Base-by-base conservation (phyloP, 306 rosid species). In the Nissolia schottii region DNA sequence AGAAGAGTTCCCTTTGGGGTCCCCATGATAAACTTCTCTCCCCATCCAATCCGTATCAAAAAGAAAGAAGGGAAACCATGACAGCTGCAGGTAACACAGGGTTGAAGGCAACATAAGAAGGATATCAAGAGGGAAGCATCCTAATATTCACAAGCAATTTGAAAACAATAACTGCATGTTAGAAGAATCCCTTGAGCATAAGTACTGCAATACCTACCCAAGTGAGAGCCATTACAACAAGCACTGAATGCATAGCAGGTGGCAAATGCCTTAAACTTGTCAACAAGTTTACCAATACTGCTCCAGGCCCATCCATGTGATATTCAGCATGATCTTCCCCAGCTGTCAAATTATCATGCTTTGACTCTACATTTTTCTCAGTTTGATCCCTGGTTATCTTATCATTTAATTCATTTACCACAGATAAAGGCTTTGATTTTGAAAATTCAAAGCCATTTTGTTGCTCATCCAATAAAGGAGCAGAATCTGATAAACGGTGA, bases 41-140 rank as follows among this genome's bases (percentile, higher is more conserved):
- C 99, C 99, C 99, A 94, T 95, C 99, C 99, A 92, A 86, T 92
- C 98, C 77, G 98, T 92, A 77, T 92, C 98, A 53, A 92, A 92
- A 64, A 92, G 88, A 86, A 92, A 92, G 89, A 92, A 92, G 34
- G 98, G 98, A 84, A 92, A 94, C 97, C 98, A 94, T 66, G 98
- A 91, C 65, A 89, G 67, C 98, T 94, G 90, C 88, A 82, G 15
- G 71, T 31, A 35, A 50, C 72, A 67, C 41, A 63, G 16, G 48
- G 70, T 71, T 27, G 28, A 40, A 79, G 76, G 20, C 27, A 68
- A 49, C 57, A 76, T 55, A 55, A 66, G 62, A 72, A 59, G 31
- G 72, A 46, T 59, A 60, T 72, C 70, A 74, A 80, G 73, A 45
- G 35, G 67, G 49, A 73, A 46, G 74, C 43, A 71, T 50, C 50